Evolutionary conservation across 805 yeast genomes (phyloP), one percentile per base, ranked within the genome.

Genomic region (Candida germanica): DNA sequence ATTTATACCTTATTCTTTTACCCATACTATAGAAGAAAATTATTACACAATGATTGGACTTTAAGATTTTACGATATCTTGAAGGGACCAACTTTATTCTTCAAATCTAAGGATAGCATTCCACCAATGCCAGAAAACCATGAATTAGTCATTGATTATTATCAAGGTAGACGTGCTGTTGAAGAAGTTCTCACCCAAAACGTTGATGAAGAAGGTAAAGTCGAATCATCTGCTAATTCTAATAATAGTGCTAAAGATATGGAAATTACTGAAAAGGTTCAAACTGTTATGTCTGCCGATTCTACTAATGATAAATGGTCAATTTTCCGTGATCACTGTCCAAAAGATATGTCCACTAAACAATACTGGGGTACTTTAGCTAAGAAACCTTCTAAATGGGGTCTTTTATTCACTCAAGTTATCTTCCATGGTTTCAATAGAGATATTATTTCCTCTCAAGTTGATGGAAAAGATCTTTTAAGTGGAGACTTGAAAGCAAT

Each of bases 91-190:
- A 47, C 55, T 30, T 71, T 50, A 56, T 73, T 61, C 66, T 71
- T 80, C 66, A 73, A 64, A 53, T 53, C 82, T 11, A 62, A 66
- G 17, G 82, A 76, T 44, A 59, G 66, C 36, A 79, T 81, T 35
- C 83, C 86, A 37, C 87, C 87, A 44, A 69, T 72, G 49, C 87
- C 88, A 31, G 74, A 65, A 38, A 83, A 82, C 10, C 70, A 66
- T 39, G 46, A 58, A 21, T 62, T 79, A 35, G 73, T 75, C 26
- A 71, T 76, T 37, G 88, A 83, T 57, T 83, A 79, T 60, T 82
- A 82, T 54, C 64, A 60, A 36, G 86, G 86, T 35, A 77, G 81
- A 59, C 67, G 80, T 47, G 46, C 54, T 29, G 30, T 19, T n/a
- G 9, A 20, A 6, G 58, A 46, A 8, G 25, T 26, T 12, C 8